Base-by-base conservation (phyloP, 805 yeast genomes). In the Schwanniomyces vanrijiae region DNA sequence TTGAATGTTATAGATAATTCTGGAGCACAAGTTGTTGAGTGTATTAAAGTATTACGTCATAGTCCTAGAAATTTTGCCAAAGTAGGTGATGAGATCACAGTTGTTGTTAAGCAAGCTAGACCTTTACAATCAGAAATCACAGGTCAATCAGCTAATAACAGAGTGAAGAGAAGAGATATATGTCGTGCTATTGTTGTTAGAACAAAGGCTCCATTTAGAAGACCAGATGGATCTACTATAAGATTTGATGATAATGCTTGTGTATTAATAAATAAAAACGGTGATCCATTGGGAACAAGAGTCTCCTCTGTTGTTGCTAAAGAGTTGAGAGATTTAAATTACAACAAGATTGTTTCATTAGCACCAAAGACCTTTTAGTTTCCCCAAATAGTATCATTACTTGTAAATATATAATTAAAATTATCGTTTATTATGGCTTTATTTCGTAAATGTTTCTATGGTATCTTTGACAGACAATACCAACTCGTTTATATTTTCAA, bases 241-340 rank as follows among this genome's bases (percentile, higher is more conserved):
- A 76, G 87, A 56, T 94, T 94, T 64, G 97, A 91, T 64, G 99
- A 94, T 69, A 94, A 92, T 66, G 99, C 99, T 1, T 91, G 98
- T 72, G 98, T 94, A 28, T 77, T 94, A 60, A 81, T 92, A 52
- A 91, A 94, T 73, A 92, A 92, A 69, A 87, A 84, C 60, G 86
- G 88, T 24, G 99, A 94, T 62, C 97, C 97, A 8, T 77, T 94
- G 43, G 99, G 98, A 14, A 87, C 97, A 21, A 87, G 98, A 79
- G 88, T 94, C 50, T 77, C 87, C 26, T 83, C 91, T 35, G 94
- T 88, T 41, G 97, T 92, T 20, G 96, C 97, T 20, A 87, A 88
- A 66, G 97, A 92, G 66, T 77, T 94, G 50, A 84, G 84, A 71
- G 88, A 86, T 51, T 84, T 82, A 71, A 86, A 90, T 50, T 90